Evolutionary conservation across 2,329 filamentous ascomycete species (phyloP).

Genomic region (Sarocladiaceae sp.): DNA sequence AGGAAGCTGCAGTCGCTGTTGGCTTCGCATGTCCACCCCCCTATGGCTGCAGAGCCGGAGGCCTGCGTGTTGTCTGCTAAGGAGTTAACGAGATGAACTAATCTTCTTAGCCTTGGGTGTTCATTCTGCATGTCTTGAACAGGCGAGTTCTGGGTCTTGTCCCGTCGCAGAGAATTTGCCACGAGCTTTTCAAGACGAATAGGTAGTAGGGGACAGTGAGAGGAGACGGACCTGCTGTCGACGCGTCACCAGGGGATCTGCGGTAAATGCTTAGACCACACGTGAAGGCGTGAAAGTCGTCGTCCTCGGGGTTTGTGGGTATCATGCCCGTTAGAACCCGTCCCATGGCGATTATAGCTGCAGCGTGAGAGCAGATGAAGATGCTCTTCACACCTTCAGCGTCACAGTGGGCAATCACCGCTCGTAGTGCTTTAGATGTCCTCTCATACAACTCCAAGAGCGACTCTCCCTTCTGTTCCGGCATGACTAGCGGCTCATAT

Average conservation of each 20-base stretch:
- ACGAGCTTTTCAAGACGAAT: too few relatives aligned
- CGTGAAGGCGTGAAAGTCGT: constrained; percentile 83
- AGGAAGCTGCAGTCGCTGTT: constrained; percentile 87
- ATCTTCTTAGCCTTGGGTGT: too few relatives aligned
- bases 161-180: too few relatives aligned
- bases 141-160: not conserved
- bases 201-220: too few relatives aligned
- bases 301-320: constrained; percentile 62
- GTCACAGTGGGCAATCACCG: constrained; percentile 69
- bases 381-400: constrained; percentile 61
- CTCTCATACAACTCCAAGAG: constrained; percentile 76
- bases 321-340: constrained; percentile 72
- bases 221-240: constrained; percentile 6
- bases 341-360: constrained; percentile 79
- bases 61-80: not conserved
- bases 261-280: constrained; percentile 68
- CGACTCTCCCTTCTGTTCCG: constrained; percentile 62
- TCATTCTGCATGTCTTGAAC: constrained; percentile 6
- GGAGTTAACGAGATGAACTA: too few relatives aligned
- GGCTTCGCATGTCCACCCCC: constrained; percentile 71
- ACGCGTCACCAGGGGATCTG: constrained; percentile 6
- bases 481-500: constrained; percentile 32
- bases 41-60: constrained; percentile 30
- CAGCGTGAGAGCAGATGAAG: constrained; percentile 83
- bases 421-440: constrained; percentile 61